These are phyloP conservation scores for Psophocarpus tetragonolobus DNA, from an alignment of 306 rosid genomes.

Conservation along the genomic window DNA sequence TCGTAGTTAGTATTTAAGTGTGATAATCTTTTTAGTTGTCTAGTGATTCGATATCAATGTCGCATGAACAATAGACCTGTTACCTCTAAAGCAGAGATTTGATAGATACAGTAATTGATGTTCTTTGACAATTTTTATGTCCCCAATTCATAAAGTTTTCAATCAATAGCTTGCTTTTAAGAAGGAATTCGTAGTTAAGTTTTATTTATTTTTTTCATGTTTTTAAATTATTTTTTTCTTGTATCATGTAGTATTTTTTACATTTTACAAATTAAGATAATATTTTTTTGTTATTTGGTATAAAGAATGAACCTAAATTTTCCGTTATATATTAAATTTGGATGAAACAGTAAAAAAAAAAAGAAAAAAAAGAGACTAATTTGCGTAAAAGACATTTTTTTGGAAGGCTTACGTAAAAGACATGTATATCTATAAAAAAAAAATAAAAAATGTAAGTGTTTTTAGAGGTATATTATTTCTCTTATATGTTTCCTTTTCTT, in stretches of 20 bases:
- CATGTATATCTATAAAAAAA: no score
- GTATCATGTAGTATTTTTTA: background rate
- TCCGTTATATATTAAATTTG: no score
- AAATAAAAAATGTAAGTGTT: no score
- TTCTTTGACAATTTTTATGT: background rate
- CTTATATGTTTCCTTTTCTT: no score
- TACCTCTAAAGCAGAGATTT: background rate
- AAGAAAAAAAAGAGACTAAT: no score
- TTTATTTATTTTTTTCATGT: background rate
- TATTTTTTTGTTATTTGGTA: background rate
- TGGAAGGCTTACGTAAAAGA: no score
- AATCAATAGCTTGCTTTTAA: background rate
- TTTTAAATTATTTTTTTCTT: background rate
- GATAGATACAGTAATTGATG: background rate
- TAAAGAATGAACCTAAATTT: no score
- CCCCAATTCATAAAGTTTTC: background rate
- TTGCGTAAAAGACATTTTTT: no score
- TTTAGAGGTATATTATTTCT: no score
- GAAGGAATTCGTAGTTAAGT: background rate
- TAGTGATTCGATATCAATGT: background rate
- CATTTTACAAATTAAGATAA: no score
- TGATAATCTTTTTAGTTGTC: background rate
- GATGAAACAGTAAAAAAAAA: no score
- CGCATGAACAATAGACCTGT: background rate
- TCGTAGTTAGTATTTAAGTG: background rate